Conservation (phyloP, 371 early-diverging fungal species). For the Mortierella sp. region DNA sequence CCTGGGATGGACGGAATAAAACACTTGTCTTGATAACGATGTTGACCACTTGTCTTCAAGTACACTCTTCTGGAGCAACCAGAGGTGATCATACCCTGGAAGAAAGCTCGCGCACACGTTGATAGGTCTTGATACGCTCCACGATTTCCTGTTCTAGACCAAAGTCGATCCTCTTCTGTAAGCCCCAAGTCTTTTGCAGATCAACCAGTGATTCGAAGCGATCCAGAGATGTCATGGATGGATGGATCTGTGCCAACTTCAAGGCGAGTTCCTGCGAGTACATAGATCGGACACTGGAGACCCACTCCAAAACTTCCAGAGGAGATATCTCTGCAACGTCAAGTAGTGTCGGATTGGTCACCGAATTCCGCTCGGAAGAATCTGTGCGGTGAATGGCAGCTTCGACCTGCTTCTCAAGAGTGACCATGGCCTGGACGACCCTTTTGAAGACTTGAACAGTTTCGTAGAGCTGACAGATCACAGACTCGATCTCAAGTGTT, state of each 20-base stretch:
- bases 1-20: too few relatives aligned
- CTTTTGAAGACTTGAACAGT: slow-evolving; percentile 27
- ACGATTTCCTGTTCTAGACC: slow-evolving; percentile 50
- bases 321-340: slow-evolving; percentile 47
- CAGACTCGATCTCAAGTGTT: slow-evolving; percentile 37
- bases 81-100: slow-evolving; percentile 13
- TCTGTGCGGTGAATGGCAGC: slow-evolving; percentile 32
- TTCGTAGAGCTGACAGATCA: slow-evolving; percentile 35
- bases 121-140: slow-evolving; percentile 44
- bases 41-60: too few relatives aligned
- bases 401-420: slow-evolving; percentile 40
- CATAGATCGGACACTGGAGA: slow-evolving; percentile 39
- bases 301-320: slow-evolving; percentile 45
- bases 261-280: slow-evolving; percentile 35
- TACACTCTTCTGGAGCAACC: background rate
- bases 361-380: slow-evolving; percentile 5
- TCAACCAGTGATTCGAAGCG: slow-evolving; percentile 37
- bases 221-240: slow-evolving; percentile 20
- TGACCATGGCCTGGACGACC: slow-evolving; percentile 29
- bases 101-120: slow-evolving; percentile 50
- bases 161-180: slow-evolving; percentile 44
- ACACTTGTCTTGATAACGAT: too few relatives aligned
- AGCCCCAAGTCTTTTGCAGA: slow-evolving; percentile 38
- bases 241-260: slow-evolving; percentile 41
- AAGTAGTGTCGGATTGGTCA: slow-evolving; percentile 11